A percentile compares a stretch with the other conserved stretches of the same genome.
Evolutionary conservation across 2,329 filamentous ascomycete genomes (phyloP).

Genomic region (Neofusicoccum ribis): DNA sequence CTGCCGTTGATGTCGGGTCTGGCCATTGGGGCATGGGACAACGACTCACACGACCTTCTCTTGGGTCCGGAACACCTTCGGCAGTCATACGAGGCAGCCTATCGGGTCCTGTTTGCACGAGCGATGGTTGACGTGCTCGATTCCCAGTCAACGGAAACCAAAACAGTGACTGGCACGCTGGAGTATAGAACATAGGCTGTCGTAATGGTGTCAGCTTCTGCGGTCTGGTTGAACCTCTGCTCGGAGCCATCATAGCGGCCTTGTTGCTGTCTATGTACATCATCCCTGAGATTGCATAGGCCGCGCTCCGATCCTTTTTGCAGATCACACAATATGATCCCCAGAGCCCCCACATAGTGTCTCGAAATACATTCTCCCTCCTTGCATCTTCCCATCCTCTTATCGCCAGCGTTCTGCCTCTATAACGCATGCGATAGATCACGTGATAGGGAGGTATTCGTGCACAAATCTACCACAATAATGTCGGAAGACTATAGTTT

Average conservation of each 20-base stretch:
- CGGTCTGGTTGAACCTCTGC: slow-evolving; percentile 39
- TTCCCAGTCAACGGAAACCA: slow-evolving; percentile 17
- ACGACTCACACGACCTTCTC: neutral
- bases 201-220: slow-evolving; percentile 39
- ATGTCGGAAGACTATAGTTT: too few species aligned
- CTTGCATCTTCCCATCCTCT: too few species aligned
- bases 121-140: slow-evolving; percentile 35
- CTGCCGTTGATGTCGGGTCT: neutral
- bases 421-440: too few species aligned
- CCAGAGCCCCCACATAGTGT: too few species aligned
- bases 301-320: too few species aligned
- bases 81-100: slow-evolving; percentile 32
- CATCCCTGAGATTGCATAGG: too few species aligned
- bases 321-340: too few species aligned
- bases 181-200: slow-evolving; percentile 34
- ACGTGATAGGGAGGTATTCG: too few species aligned
- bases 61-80: neutral
- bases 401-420: too few species aligned
- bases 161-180: slow-evolving; percentile 23
- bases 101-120: slow-evolving; percentile 45
- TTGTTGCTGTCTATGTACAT: too few species aligned
- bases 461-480: too few species aligned
- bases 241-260: slow-evolving; percentile 27
- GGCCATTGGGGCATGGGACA: neutral
- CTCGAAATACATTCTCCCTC: too few species aligned